Conservation (phyloP, 768 basidiomycete species). For the Suillus cothurnatus region DNA sequence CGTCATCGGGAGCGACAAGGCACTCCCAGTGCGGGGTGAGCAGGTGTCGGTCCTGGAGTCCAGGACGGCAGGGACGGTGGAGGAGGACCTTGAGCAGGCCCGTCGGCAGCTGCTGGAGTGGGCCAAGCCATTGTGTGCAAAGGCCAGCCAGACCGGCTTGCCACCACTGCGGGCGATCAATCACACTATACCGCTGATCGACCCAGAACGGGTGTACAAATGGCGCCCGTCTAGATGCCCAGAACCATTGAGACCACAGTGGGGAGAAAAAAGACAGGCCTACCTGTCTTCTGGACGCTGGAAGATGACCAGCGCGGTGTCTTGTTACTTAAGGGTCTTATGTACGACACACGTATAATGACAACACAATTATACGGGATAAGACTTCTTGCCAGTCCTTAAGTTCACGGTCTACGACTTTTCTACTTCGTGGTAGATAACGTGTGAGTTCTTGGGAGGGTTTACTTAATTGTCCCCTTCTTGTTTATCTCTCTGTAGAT, state of each 20-base stretch:
- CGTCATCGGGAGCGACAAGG: not conserved
- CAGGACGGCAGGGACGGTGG: not conserved
- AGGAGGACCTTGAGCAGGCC: not conserved
- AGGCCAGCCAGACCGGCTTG: slow-evolving; percentile 12
- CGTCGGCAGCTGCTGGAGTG: not conserved
- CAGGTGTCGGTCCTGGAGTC: not conserved
- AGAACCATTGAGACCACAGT: not conserved
- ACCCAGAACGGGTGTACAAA: slow-evolving; percentile 15
- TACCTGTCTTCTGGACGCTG: slow-evolving; percentile 41
- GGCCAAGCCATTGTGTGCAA: not conserved
- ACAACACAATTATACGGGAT: too few relatives aligned
- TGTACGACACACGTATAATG: too few relatives aligned
- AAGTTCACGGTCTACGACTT: too few relatives aligned
- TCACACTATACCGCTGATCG: slow-evolving; percentile 42
- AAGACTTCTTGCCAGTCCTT: too few relatives aligned
- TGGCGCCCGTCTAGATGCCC: not conserved
- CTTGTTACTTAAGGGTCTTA: too few relatives aligned
- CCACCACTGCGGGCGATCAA: slow-evolving; percentile 44
- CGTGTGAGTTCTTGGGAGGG: too few relatives aligned
- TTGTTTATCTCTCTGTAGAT: too few relatives aligned
- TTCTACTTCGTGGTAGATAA: too few relatives aligned
- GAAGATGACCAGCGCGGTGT: slow-evolving; percentile 19
- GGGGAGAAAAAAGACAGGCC: not conserved
- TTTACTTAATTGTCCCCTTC: too few relatives aligned
- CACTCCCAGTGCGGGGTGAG: not conserved